Evolutionary conservation across 1,284 basidiomycete species (phyloP).

Genomic region (Cutaneotrichosporon sp.): DNA sequence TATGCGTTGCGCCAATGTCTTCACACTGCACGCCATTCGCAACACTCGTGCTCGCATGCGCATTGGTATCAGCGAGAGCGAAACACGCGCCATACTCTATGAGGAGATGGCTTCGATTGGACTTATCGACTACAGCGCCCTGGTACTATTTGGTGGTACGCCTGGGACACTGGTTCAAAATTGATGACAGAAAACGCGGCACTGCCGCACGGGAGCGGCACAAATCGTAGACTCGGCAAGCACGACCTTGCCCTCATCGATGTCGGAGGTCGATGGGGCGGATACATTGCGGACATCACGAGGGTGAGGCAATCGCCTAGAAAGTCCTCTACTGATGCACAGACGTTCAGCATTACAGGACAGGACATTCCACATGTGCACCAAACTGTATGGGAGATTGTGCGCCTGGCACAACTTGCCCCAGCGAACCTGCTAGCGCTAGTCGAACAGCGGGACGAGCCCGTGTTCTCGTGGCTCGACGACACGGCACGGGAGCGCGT

Average conservation of each 20-base stretch:
- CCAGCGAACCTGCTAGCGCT: conserved; percentile 49
- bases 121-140: conserved; percentile 55
- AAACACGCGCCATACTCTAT: conserved; percentile 57
- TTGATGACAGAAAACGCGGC: conserved; percentile 66
- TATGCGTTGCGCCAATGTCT: conserved; percentile 74
- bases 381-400: conserved; percentile 60
- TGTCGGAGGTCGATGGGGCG: conserved; percentile 63
- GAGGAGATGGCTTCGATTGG: conserved; percentile 58
- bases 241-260: conserved; percentile 74
- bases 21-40: conserved; percentile 67
- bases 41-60: conserved; percentile 59
- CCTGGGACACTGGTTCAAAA: too few species aligned
- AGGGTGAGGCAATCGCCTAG: conserved; percentile 53
- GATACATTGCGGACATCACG: conserved; percentile 71
- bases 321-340: too few species aligned
- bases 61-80: conserved; percentile 70
- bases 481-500: conserved; percentile 60
- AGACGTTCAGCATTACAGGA: conserved; percentile 65
- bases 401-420: conserved; percentile 59
- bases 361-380: conserved; percentile 58
- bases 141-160: conserved; percentile 71
- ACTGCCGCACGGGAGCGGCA: conserved; percentile 72
- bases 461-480: conserved; percentile 57
- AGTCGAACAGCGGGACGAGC: conserved; percentile 37
- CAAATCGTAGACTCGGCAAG: conserved; percentile 56